phyloP scores from a whole-genome alignment of 345 rosid species.

The Lepidium africanum region DNA sequence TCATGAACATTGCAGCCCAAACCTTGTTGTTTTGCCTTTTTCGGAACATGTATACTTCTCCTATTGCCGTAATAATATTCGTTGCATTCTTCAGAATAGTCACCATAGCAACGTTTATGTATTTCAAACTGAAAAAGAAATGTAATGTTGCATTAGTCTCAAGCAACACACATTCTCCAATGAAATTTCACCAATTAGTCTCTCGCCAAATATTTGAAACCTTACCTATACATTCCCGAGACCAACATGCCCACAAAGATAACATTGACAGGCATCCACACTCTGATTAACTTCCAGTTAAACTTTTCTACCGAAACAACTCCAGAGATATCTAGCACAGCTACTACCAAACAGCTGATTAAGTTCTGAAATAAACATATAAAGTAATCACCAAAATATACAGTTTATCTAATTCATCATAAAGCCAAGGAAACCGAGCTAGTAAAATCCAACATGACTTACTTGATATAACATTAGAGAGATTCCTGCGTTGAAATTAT shows the following conservation, averaged over 20 bases:
- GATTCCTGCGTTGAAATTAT: constrained; percentile 67
- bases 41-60: constrained; percentile 75
- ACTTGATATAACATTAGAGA: constrained; percentile 88
- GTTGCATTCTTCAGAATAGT: constrained; percentile 92
- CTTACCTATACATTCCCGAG: constrained; percentile 90
- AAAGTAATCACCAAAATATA: constrained; percentile 13
- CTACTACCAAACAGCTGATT: constrained; percentile 62
- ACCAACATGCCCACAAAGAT: constrained; percentile 93
- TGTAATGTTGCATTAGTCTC: neutral
- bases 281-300: constrained; percentile 70
- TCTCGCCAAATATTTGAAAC: neutral
- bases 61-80: constrained; percentile 81
- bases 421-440: neutral
- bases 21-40: constrained; percentile 86
- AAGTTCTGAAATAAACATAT: constrained; percentile 55
- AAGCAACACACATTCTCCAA: neutral
- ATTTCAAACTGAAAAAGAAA: constrained; percentile 64
- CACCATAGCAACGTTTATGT: constrained; percentile 93
- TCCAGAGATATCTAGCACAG: constrained; percentile 41
- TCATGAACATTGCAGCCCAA: constrained; percentile 89
- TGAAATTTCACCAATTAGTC: neutral
- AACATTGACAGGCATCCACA: constrained; percentile 89
- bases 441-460: neutral
- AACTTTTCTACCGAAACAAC: constrained; percentile 65
- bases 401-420: neutral